phyloP scores from a whole-genome alignment of 1,139 yeast species.

The Geotrichum siamense region DNA sequence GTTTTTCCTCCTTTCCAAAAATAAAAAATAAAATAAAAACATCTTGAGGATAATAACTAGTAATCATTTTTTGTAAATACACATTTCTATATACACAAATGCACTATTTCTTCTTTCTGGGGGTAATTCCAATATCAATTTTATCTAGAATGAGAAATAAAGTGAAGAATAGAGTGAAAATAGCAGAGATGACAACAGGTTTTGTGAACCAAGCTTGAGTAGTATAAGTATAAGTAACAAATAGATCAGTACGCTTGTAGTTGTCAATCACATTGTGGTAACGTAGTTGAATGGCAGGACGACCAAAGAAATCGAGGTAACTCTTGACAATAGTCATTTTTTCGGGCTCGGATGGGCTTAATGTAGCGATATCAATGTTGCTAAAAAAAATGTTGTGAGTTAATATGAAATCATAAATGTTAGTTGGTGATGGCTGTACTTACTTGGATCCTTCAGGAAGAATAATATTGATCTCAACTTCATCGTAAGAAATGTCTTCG shows the following conservation, averaged over 20 bases:
- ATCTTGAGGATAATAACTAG: not conserved
- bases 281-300: conserved; percentile 61
- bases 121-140: conserved; percentile 33
- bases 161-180: conserved; percentile 55
- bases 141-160: conserved; percentile 47
- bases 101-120: conserved; percentile 9
- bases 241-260: conserved; percentile 49
- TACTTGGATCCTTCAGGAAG: conserved; percentile 85
- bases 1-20: too few species aligned
- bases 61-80: not conserved
- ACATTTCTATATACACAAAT: too few species aligned
- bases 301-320: conserved; percentile 78
- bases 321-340: conserved; percentile 36
- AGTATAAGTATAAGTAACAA: conserved; percentile 58
- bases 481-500: conserved; percentile 54
- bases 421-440: conserved; percentile 28
- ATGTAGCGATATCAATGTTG: conserved; percentile 20
- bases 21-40: too few species aligned
- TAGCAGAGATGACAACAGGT: conserved; percentile 59
- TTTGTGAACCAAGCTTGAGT: conserved; percentile 49
- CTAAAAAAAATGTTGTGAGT: not conserved
- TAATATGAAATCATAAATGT: not conserved
- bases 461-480: conserved; percentile 54
- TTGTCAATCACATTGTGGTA: conserved; percentile 66
- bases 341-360: conserved; percentile 30